These are phyloP conservation scores for Guillardia theta DNA, from an alignment of 78 protist genomes.

Conservation along the genomic window DNA sequence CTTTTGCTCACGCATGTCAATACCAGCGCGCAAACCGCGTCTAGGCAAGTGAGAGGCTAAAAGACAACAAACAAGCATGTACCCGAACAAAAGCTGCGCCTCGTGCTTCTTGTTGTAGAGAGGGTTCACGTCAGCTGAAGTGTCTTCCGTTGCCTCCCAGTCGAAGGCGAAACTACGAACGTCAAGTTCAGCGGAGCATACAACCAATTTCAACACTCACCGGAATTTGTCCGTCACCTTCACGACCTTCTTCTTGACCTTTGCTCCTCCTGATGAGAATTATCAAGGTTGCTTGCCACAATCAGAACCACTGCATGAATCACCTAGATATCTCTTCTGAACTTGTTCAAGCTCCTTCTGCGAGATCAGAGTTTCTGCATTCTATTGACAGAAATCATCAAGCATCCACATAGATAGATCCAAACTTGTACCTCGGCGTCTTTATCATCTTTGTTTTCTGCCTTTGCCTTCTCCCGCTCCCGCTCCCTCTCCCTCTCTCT, in stretches of 20 bases:
- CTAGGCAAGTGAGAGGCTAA: no score
- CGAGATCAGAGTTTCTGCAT: background rate
- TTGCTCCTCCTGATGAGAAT: background rate
- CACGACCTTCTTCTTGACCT: background rate
- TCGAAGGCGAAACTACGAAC: slow-evolving; percentile 41
- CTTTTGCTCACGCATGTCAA: background rate
- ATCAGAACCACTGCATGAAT: background rate
- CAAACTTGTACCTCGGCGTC: no score
- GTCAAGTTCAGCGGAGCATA: no score
- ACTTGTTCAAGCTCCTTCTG: background rate
- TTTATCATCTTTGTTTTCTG: no score
- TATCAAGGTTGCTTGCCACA: background rate
- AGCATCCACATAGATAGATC: background rate
- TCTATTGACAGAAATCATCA: background rate
- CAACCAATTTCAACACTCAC: no score
- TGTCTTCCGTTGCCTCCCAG: slow-evolving; percentile 27
- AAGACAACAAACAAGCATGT: no score
- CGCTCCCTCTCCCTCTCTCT: background rate
- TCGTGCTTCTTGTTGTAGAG: background rate
- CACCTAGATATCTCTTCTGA: background rate
- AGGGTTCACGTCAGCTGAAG: background rate
- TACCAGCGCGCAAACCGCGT: background rate
- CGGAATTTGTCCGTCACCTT: slow-evolving; percentile 20
- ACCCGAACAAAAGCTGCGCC: slow-evolving; percentile 31
- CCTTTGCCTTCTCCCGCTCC: background rate